These are phyloP conservation scores for Fusarium chaquense DNA, from an alignment of 2,329 filamentous ascomycete genomes.

Conservation along the genomic window DNA sequence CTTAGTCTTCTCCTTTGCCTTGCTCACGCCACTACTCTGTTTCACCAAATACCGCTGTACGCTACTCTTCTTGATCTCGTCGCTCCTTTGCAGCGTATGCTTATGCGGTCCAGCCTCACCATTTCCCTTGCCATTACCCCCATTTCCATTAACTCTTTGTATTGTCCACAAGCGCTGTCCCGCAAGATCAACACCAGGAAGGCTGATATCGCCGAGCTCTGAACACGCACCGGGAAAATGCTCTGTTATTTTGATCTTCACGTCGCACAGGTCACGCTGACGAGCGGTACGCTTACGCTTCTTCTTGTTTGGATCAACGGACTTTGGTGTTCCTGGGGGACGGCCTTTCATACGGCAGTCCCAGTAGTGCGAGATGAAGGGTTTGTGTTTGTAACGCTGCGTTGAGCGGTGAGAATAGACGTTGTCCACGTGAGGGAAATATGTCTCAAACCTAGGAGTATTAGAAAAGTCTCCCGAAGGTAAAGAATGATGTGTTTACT, in stretches of 20 bases:
- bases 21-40: constrained; percentile 72
- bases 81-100: constrained; percentile 78
- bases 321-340: constrained; percentile 82
- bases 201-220: constrained; percentile 38
- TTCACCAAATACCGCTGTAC: constrained; percentile 75
- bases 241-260: constrained; percentile 88
- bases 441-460: constrained; percentile 74
- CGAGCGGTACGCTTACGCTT: constrained; percentile 82
- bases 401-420: constrained; percentile 87
- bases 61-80: constrained; percentile 84
- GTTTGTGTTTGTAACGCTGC: constrained; percentile 82
- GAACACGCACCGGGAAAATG: constrained; percentile 71
- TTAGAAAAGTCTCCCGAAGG: neutral
- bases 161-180: constrained; percentile 77
- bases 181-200: constrained; percentile 45
- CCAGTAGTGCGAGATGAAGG: constrained; percentile 87
- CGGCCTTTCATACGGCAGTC: constrained; percentile 85
- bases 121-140: constrained; percentile 77
- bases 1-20: constrained; percentile 58
- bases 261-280: constrained; percentile 83
- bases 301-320: constrained; percentile 83
- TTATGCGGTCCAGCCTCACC: constrained; percentile 79
- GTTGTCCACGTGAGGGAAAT: constrained; percentile 87
- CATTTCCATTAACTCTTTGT: constrained; percentile 82
- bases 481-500: constrained; percentile 60